These are phyloP conservation scores for Calonectria henricotiae DNA, from an alignment of 2,329 filamentous ascomycete species.

Conservation along the genomic window DNA sequence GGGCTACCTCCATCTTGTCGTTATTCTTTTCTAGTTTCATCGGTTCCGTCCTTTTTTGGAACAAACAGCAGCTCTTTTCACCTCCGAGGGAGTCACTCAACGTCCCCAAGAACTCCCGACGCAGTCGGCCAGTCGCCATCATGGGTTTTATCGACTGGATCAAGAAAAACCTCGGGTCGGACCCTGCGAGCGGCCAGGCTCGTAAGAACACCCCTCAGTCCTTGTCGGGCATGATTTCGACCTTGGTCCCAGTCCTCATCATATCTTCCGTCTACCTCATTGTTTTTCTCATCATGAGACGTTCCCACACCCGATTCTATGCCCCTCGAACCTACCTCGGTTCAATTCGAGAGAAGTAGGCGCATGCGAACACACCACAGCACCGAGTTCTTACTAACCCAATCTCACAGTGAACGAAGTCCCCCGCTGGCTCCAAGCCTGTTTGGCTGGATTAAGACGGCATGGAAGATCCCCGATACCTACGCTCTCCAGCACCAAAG, in stretches of 20 bases:
- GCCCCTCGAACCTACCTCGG: conserved; percentile 69
- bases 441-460: conserved; percentile 75
- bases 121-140: conserved; percentile 43
- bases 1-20: conserved; percentile 3
- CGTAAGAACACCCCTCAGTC: conserved; percentile 53
- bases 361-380: conserved; percentile 24
- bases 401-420: conserved; percentile 67
- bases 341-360: conserved; percentile 68
- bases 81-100: conserved; percentile 9
- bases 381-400: conserved; percentile 37
- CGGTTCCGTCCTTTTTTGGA: conserved; percentile 1
- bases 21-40: neutral
- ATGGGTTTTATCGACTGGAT: conserved; percentile 63
- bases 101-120: conserved; percentile 26
- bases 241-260: conserved; percentile 69
- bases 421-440: conserved; percentile 71
- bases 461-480: conserved; percentile 79
- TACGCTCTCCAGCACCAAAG: conserved; percentile 90
- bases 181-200: conserved; percentile 50
- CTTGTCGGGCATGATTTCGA: conserved; percentile 64
- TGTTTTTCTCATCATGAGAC: conserved; percentile 68
- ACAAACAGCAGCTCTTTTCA: neutral
- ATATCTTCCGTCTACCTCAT: conserved; percentile 67
- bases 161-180: conserved; percentile 53
- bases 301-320: conserved; percentile 69